Evolutionary conservation across 129 eudicot species (phyloP), one percentile per base, ranked within the genome.

Genomic region (Artemisia argyi): DNA sequence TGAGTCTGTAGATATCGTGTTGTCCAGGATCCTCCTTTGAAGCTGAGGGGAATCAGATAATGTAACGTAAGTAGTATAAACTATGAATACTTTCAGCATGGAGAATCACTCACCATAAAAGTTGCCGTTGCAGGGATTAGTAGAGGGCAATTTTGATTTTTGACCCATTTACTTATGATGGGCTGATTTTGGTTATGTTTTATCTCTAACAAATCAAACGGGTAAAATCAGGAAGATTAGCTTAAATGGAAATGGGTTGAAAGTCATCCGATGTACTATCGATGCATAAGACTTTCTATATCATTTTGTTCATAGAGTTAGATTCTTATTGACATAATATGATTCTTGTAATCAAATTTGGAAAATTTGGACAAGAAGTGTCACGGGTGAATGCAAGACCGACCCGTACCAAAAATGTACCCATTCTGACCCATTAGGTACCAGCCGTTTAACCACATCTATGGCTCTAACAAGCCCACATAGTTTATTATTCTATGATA

Each of bases 1-100:
- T 26, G 48, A 65, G 32, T 18, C 49, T 47, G 3, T 22, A 16
- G 4, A 48, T 12, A 26, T 22, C 7, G 13, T 15, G 20, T 39
- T 48, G 26, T 15, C 24, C 56, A 48, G 76, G 66, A 62, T 35
- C 53, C 62, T 55, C 60, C 79, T 2, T n/a, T 75, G 17, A 56
- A 66, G 6, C 79, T 66, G 68, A 24, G 12, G 48, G 22, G 51
- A 60, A 52, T 15, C 44, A 35, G 2, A 35, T 35, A 0, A 7
- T 35, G 42, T 5, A 35, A 35, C 1, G 42, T 35, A 35, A 35
- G 42, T 32, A 5, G 30, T 26, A 26, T 26, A 3, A 26, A 26
- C 30, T 26, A 26, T 26, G 30, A 26, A 26, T 26, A 26, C 30
- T 26, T 26, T 26, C 30, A 26, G 30, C 30, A 57, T 20, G 12